Evolutionary conservation across 169 alveolate genomes (phyloP).

Genomic region (Eimeria brunetti): DNA sequence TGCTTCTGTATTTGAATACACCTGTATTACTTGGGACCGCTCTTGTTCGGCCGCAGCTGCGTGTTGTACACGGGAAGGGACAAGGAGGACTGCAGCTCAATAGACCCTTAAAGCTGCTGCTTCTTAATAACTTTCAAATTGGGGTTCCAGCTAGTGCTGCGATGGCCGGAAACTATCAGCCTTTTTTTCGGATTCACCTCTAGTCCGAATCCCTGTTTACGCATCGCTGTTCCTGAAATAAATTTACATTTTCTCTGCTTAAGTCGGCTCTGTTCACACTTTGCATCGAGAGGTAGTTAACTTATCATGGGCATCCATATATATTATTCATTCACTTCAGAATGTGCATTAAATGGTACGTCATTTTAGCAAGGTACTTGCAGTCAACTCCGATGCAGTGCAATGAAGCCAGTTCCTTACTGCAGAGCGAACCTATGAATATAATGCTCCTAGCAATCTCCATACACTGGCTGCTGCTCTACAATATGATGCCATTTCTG

Average conservation of each 20-base stretch:
- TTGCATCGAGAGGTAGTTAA: background rate
- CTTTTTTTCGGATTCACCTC: background rate
- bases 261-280: background rate
- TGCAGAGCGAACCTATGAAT: background rate
- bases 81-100: background rate
- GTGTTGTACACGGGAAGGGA: background rate
- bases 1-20: background rate
- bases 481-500: background rate
- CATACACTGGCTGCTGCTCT: background rate
- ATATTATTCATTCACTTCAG: background rate
- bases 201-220: background rate
- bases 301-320: too few relatives aligned
- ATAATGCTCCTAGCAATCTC: background rate
- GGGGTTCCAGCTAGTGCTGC: background rate
- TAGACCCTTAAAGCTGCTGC: too few relatives aligned
- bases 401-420: too few relatives aligned
- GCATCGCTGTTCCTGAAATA: background rate
- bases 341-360: background rate
- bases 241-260: background rate
- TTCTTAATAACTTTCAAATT: background rate
- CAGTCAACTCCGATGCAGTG: background rate
- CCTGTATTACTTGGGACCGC: background rate
- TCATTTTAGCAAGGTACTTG: background rate
- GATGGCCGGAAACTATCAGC: background rate
- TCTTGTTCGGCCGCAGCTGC: background rate